Conservation (phyloP, 768 basidiomycete genomes). For the Collybia nuda region DNA sequence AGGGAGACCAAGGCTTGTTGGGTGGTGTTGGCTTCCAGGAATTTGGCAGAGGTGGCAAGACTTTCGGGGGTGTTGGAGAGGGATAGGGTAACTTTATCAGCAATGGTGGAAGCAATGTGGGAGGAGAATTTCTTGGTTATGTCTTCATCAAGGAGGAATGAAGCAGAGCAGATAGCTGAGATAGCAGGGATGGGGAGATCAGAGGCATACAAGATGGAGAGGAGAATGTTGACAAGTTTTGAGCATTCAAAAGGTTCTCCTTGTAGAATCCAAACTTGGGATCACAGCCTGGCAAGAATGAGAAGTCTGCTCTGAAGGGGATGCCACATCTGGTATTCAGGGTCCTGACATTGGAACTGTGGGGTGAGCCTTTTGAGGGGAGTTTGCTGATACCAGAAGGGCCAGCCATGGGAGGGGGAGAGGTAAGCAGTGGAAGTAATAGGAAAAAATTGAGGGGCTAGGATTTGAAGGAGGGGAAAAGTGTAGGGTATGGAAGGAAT, state of each 20-base stretch:
- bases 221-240: constrained; percentile 4
- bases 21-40: neutral
- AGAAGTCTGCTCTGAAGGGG: too few species aligned
- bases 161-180: neutral
- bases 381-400: too few species aligned
- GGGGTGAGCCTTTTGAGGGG: too few species aligned
- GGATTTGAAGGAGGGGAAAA: too few species aligned
- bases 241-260: neutral
- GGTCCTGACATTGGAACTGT: too few species aligned
- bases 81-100: neutral
- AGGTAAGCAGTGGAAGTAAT: too few species aligned
- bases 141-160: constrained; percentile 6
- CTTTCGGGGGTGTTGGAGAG: neutral
- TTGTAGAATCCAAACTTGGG: constrained; percentile 6
- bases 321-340: too few species aligned
- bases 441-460: too few species aligned
- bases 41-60: neutral
- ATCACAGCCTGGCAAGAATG: too few species aligned
- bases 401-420: too few species aligned
- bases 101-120: neutral
- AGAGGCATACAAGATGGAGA: neutral
- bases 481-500: too few species aligned
- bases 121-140: neutral
- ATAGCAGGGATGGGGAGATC: neutral
- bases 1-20: neutral